Evolutionary conservation across 176 grass and related monocot species (phyloP), one percentile per base, ranked within the genome.

Genomic region (Aegilops tauschii): DNA sequence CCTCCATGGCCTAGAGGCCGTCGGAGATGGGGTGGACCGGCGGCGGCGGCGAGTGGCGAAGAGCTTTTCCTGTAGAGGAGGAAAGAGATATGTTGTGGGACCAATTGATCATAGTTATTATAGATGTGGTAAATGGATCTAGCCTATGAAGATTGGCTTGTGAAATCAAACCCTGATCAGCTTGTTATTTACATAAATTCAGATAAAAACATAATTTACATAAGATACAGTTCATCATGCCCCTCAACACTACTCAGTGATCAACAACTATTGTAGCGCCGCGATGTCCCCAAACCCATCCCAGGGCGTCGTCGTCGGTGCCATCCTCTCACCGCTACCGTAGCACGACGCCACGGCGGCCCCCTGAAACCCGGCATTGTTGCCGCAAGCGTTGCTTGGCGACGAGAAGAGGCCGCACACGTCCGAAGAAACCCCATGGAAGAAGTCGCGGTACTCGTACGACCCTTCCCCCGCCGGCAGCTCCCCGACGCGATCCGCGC

Each of bases 391-490:
- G 36, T 4, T 56, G 13, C 54, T 27, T 2, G 69, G 39, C 30
- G 82, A 72, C 32, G 86, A 71, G 31, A 91, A 70, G n/a, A 88
- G 70, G 17, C 69, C 31, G 4, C 81, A 71, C 62, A 85, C 84
- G 39, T 91, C 82, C 3, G 70, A 40, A 11, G 63, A 52, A 16
- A 67, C 89, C 3, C 77, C 90, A 2, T 81, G 86, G 71, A 91
- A 84, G 5, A 87, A 82, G 54, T 85, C 76, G 39, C 84, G 90
- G 77, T 81, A 88, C 12, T 80, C 89, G 5, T 77, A 88, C 4
- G 36, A 49, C 29, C 47, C 74, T 56, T 90, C 89, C 31, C 27
- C 86, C 2, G 50, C 63, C 16, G 81, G 82, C 0, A 31, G 12
- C 10, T 54, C 82, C 31, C 36, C 59, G 28, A 9, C 74, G 1